phyloP scores from a whole-genome alignment of 306 rosid genomes.

The Clitoria ternatea region DNA sequence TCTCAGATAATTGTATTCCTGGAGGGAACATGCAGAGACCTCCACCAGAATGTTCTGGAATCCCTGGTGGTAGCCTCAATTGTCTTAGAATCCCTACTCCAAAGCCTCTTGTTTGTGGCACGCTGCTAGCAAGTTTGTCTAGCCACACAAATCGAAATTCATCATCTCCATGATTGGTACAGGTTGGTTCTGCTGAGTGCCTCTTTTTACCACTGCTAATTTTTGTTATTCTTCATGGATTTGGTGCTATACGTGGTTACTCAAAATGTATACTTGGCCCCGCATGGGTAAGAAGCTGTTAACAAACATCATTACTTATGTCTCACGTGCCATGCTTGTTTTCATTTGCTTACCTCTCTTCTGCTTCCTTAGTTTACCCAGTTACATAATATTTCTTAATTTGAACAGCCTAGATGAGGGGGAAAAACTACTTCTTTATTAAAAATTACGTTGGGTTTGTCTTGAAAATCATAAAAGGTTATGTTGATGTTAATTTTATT shows the following conservation, averaged over 20 bases:
- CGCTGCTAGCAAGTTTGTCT: constrained; percentile 2
- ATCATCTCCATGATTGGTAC: constrained; percentile 37
- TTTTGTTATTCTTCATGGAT: too few relatives aligned
- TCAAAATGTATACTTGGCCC: constrained; percentile 12
- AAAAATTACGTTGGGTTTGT: too few relatives aligned
- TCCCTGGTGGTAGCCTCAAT: constrained; percentile 71
- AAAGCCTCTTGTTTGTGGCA: constrained; percentile 63
- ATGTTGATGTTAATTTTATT: too few relatives aligned
- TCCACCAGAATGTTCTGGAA: constrained; percentile 64
- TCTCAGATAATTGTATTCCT: constrained; percentile 76
- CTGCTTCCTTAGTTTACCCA: constrained; percentile 4
- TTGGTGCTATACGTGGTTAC: too few relatives aligned
- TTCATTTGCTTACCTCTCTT: neutral
- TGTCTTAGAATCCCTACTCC: constrained; percentile 76
- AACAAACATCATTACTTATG: constrained; percentile 5
- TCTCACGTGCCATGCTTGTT: constrained; percentile 28
- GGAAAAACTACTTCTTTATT: too few relatives aligned
- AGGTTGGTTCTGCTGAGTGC: constrained; percentile 27
- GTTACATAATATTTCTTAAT: too few relatives aligned
- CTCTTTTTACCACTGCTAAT: constrained; percentile 11
- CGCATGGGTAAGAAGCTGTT: constrained; percentile 6
- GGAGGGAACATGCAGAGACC: constrained; percentile 82
- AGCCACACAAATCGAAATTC: constrained; percentile 17
- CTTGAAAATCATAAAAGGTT: too few relatives aligned
- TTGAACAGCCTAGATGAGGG: too few relatives aligned